These are phyloP conservation scores for Kluyveromyces sp. DNA, from an alignment of 1,139 yeast genomes.

Conservation along the genomic window DNA sequence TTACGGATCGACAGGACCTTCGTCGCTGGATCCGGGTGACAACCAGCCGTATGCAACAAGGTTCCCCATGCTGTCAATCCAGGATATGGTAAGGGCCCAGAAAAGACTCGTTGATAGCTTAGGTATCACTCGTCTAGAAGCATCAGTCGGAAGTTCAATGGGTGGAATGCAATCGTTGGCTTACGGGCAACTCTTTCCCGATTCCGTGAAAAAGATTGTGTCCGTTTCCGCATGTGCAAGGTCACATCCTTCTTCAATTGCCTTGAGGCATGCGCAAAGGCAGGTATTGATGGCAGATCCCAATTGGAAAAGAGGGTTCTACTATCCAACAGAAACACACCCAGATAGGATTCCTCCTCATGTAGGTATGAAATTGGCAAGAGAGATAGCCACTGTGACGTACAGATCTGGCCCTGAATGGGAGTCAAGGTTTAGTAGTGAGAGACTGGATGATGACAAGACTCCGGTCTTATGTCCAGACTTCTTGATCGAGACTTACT, in stretches of 20 bases:
- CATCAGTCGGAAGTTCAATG: conserved; percentile 89
- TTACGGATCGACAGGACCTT: conserved; percentile 92
- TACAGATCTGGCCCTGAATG: conserved; percentile 96
- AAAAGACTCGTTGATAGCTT: conserved; percentile 60
- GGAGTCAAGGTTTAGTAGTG: conserved; percentile 88
- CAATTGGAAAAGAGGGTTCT: conserved; percentile 88
- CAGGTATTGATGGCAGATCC: conserved; percentile 94
- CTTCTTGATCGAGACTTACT: conserved; percentile 81
- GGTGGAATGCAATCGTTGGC: conserved; percentile 97
- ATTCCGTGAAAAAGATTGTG: conserved; percentile 62
- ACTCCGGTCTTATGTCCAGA: conserved; percentile 91
- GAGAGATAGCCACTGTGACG: conserved; percentile 91
- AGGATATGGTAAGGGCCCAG: conserved; percentile 90
- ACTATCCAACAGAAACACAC: conserved; percentile 41
- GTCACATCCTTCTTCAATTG: conserved; percentile 90
- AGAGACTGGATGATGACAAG: conserved; percentile 70
- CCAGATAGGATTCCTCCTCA: conserved; percentile 70
- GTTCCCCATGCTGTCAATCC: conserved; percentile 78
- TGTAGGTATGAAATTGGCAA: conserved; percentile 87
- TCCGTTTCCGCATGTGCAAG: conserved; percentile 88
- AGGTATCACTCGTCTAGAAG: conserved; percentile 57
- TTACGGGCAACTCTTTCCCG: conserved; percentile 77
- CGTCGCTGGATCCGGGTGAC: conserved; percentile 69
- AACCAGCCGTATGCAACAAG: conserved; percentile 67
- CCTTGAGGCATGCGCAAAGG: conserved; percentile 87